Percentiles rank a stretch among this genome's conserved stretches.
These are phyloP conservation scores for Dactylis glomerata DNA, from an alignment of 176 grass and related monocot genomes.

Conservation along the genomic window DNA sequence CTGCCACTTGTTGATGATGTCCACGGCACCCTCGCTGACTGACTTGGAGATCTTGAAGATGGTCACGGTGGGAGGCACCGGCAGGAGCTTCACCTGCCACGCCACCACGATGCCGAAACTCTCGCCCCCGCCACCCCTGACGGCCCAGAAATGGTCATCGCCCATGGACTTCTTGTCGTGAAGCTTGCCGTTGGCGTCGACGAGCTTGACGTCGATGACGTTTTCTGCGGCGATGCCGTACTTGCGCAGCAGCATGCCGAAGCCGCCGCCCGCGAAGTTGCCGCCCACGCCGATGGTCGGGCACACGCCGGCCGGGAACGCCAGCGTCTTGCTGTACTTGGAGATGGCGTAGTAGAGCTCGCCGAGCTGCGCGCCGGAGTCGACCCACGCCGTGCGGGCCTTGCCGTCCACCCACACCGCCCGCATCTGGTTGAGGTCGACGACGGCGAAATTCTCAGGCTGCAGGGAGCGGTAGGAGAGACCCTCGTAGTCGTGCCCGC, in stretches of 20 bases:
- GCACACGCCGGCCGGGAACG: constrained; percentile 45
- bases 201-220: constrained; percentile 45
- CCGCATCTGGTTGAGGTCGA: constrained; percentile 36
- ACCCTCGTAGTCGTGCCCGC: constrained; percentile 83
- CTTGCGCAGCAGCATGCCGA: constrained; percentile 45
- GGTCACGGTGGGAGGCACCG: constrained; percentile 22
- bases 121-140: constrained; percentile 41
- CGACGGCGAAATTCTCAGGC: constrained; percentile 24
- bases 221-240: constrained; percentile 48
- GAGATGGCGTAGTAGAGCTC: constrained; percentile 49
- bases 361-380: constrained; percentile 48
- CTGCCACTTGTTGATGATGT: constrained; percentile 41
- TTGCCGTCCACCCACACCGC: constrained; percentile 21
- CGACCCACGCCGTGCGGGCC: constrained; percentile 36
- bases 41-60: constrained; percentile 17
- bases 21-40: constrained; percentile 30
- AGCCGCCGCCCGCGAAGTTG: constrained; percentile 48
- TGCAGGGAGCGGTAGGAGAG: constrained; percentile 50
- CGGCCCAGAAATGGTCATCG: constrained; percentile 40
- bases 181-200: constrained; percentile 35
- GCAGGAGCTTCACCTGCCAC: constrained; percentile 23
- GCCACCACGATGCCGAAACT: constrained; percentile 47
- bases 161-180: constrained; percentile 32
- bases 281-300: constrained; percentile 51
- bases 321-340: not conserved